Evolutionary conservation across 1,139 yeast genomes (phyloP), one percentile per base, ranked within the genome.

Genomic region (Scheffersomyces titani): DNA sequence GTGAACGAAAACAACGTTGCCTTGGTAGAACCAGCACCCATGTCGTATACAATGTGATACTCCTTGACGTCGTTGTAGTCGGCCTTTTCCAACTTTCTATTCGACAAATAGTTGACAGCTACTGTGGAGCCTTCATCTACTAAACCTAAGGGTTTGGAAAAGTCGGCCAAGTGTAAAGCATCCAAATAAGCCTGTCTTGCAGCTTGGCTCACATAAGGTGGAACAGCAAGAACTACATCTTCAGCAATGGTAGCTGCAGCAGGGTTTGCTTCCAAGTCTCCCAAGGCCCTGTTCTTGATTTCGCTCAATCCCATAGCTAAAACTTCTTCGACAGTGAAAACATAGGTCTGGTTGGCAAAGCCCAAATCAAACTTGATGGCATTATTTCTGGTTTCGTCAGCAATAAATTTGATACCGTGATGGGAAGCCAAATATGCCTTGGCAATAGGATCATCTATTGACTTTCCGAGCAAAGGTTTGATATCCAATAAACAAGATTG

Each of bases 101-200:
- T 81, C 49, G 88, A 79, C 19, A 84, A 81, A 69, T 86, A 92
- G 68, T 92, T 92, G 52, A 91, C 76, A 0, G 97, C 97, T 21
- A 92, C 94, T 1, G 98, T 93, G 19, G 92, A 77, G 19, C 98
- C 98, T 70, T 94, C 98, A 66, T 90, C 94, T 2, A 93, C 89
- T 53, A 92, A 76, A 0, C 89, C 85, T 60, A 89, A 81, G 20
- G 87, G 81, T 48, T 82, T 80, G 21, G 76, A 65, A 63, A 90
- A 76, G 20, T 89, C 91, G 1, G 97, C 90, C 55, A 91, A 76
- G 51, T 83, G 83, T 50, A 89, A 88, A 3, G 96, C 86, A 65
- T 92, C 97, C 50, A 82, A 75, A 53, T 92, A 74, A 0, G 97
- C 90, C 51, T 77, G 78, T 66, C 97, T 84, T 66, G 91, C 89